Evolutionary conservation across 768 basidiomycete species (phyloP).

Genomic region (Lyophyllum shimeji): DNA sequence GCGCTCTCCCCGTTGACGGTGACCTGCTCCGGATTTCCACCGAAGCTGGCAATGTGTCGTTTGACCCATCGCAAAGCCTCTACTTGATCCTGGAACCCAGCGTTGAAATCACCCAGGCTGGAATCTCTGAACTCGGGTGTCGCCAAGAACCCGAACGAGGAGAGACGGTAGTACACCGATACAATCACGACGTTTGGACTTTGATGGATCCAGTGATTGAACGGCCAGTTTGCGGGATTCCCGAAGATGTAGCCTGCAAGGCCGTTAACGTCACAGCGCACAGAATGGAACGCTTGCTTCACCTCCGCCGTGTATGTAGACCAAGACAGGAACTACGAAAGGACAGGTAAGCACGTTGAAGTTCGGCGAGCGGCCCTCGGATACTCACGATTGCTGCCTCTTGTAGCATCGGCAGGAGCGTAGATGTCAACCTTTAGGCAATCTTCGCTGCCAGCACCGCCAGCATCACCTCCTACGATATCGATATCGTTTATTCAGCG

Average conservation of each 20-base stretch:
- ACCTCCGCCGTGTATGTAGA: constrained; percentile 53
- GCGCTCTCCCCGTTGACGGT: constrained; percentile 66
- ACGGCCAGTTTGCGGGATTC: constrained; percentile 66
- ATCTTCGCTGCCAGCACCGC: constrained; percentile 67
- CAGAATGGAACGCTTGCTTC: neutral
- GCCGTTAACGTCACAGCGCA: neutral
- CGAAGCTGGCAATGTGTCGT: constrained; percentile 58
- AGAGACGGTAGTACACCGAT: constrained; percentile 65
- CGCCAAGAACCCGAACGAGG: constrained; percentile 62
- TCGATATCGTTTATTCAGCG: neutral
- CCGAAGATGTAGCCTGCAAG: constrained; percentile 51
- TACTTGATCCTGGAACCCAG: constrained; percentile 48
- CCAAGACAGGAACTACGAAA: constrained; percentile 41
- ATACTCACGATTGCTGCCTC: constrained; percentile 45
- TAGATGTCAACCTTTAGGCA: constrained; percentile 71
- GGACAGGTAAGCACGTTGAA: neutral
- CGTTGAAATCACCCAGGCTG: constrained; percentile 18
- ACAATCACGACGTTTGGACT: constrained; percentile 62
- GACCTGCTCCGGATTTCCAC: constrained; percentile 58
- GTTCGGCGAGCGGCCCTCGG: neutral
- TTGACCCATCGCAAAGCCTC: constrained; percentile 66
- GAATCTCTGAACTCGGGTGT: constrained; percentile 48
- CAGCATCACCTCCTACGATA: constrained; percentile 47
- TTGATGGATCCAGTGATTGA: constrained; percentile 64
- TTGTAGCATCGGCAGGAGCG: constrained; percentile 46